Evolutionary conservation across 495 filamentous ascomycete species (phyloP).

Genomic region (Hypoxylon crocopeplum): DNA sequence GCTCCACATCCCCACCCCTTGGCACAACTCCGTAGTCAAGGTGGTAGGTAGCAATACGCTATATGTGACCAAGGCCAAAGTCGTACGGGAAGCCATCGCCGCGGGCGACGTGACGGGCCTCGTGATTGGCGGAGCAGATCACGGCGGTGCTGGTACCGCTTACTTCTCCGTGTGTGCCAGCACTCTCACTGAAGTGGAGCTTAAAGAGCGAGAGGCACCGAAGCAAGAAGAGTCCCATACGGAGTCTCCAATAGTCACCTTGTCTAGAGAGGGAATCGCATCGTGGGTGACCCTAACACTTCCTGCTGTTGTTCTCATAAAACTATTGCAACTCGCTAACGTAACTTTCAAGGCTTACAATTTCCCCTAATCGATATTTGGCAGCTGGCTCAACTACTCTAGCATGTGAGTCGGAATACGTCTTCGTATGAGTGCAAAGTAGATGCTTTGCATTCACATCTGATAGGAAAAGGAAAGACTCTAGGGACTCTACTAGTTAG

Average conservation of each 20-base stretch:
- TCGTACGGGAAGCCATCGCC: conserved; percentile 30
- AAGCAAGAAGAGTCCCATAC: neutral
- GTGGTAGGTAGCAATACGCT: conserved; percentile 36
- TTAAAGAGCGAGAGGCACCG: neutral
- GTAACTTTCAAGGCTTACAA: conserved; percentile 53
- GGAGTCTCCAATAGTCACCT: neutral
- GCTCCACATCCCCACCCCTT: conserved; percentile 53
- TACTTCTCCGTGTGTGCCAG: conserved; percentile 13
- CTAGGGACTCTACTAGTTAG: neutral
- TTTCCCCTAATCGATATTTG: conserved; percentile 53
- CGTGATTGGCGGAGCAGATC: conserved; percentile 9
- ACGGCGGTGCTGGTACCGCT: neutral
- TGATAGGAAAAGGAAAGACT: neutral
- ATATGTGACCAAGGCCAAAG: conserved; percentile 40
- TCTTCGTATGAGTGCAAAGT: conserved; percentile 42
- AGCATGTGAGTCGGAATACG: conserved; percentile 23
- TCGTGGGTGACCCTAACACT: conserved; percentile 12
- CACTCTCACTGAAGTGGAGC: neutral
- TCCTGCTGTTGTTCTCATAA: no score
- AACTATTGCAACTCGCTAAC: conserved; percentile 41
- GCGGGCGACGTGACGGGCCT: conserved; percentile 21
- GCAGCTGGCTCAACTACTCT: conserved; percentile 48
- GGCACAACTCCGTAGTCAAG: conserved; percentile 51
- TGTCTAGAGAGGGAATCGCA: neutral
- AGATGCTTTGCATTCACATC: conserved; percentile 18